phyloP scores from a whole-genome alignment of 371 early-diverging fungal species.

The Rhizomucor pusillus region DNA sequence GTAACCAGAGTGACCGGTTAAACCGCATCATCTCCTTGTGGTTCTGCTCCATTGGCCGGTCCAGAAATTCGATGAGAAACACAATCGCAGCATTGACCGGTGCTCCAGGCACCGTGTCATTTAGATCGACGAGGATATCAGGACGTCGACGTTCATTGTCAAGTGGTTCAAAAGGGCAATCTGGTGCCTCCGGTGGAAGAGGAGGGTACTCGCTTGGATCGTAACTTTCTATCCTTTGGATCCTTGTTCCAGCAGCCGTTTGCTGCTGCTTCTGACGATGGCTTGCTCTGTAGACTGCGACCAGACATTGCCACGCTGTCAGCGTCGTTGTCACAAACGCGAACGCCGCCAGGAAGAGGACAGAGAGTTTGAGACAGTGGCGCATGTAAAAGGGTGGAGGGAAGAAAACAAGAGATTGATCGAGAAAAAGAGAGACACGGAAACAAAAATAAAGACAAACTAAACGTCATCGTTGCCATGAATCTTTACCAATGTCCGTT shows the following conservation, averaged over 20 bases:
- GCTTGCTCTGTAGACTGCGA: neutral
- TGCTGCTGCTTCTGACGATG: neutral
- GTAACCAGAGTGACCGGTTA: slow-evolving; percentile 12
- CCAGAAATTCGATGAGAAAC: slow-evolving; percentile 16
- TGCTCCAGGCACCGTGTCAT: neutral
- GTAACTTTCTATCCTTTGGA: slow-evolving; percentile 1
- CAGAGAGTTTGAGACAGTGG: slow-evolving; percentile 2
- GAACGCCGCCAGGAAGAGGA: neutral
- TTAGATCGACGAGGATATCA: slow-evolving; percentile 4
- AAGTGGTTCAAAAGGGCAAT: slow-evolving; percentile 11
- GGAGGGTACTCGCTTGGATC: slow-evolving; percentile 6
- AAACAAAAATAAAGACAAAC: neutral
- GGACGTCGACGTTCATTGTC: neutral
- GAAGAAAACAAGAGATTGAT: neutral
- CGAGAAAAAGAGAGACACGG: neutral
- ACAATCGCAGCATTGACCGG: slow-evolving; percentile 18
- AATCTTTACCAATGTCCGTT: neutral
- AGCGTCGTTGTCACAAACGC: neutral
- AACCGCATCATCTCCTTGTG: slow-evolving; percentile 17
- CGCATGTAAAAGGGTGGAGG: slow-evolving; percentile 5
- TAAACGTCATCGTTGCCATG: neutral
- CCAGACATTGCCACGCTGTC: neutral
- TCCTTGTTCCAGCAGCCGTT: neutral
- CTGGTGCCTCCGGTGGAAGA: neutral
- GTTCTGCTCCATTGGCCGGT: slow-evolving; percentile 17